These are phyloP conservation scores for Corylus avellana DNA, from an alignment of 306 rosid species.

Conservation along the genomic window DNA sequence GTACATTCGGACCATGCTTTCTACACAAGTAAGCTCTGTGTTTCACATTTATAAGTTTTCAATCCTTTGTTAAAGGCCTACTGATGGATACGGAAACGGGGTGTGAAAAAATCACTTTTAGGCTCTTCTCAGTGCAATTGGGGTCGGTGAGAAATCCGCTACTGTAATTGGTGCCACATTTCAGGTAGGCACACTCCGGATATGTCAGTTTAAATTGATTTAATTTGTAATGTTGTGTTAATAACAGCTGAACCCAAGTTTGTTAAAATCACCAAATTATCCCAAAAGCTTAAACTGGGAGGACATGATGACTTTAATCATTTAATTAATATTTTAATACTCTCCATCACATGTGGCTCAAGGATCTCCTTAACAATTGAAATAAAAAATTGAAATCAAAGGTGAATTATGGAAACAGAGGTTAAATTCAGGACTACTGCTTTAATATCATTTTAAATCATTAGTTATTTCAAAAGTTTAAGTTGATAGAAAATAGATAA, in stretches of 20 bases:
- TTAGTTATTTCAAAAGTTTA: no score
- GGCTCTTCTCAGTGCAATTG: conserved; percentile 95
- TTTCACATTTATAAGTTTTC: neutral
- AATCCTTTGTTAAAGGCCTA: neutral
- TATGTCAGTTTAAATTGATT: neutral
- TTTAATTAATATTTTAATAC: no score
- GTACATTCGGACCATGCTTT: conserved; percentile 93
- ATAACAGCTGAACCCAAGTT: conserved; percentile 8
- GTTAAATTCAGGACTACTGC: no score
- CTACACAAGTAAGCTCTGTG: conserved; percentile 72
- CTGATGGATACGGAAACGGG: conserved; percentile 8
- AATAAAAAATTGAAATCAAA: no score
- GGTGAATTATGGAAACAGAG: no score
- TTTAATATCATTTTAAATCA: no score
- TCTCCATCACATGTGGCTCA: no score
- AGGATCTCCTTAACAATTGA: no score
- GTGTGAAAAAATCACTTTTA: conserved; percentile 30
- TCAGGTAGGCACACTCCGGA: conserved; percentile 54
- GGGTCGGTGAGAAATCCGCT: conserved; percentile 97
- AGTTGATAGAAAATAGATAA: no score
- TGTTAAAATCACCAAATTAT: no score
- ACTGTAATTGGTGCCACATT: conserved; percentile 96
- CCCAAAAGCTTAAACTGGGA: no score
- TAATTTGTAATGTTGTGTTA: conserved; percentile 10
- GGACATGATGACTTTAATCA: no score